phyloP scores from a whole-genome alignment of 2,329 filamentous ascomycete species.

The Diaporthe vaccinii region DNA sequence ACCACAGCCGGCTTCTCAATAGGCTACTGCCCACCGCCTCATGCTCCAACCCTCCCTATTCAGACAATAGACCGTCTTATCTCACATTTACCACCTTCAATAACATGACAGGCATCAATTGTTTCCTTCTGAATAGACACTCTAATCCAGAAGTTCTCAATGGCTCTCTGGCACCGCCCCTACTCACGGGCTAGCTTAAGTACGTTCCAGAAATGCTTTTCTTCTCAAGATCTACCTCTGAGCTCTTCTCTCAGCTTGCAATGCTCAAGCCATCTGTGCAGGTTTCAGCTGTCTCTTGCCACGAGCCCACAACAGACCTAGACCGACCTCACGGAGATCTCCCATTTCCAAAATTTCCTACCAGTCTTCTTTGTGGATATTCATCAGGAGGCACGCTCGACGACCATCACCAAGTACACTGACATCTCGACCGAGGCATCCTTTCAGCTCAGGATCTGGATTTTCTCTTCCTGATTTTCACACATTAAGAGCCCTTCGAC shows the following conservation, averaged over 20 bases:
- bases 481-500: conserved; percentile 48
- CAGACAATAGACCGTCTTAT: conserved; percentile 29
- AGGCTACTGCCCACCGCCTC: neutral
- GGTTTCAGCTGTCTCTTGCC: neutral
- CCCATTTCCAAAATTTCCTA: neutral
- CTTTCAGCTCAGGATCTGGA: too few species aligned
- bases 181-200: neutral
- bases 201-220: neutral
- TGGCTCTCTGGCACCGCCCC: conserved; percentile 9
- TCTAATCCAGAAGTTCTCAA: conserved; percentile 17
- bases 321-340: neutral
- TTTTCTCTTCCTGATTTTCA: neutral
- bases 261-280: neutral
- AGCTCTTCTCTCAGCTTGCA: neutral
- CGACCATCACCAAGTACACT: neutral
- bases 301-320: neutral
- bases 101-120: neutral
- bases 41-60: neutral
- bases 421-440: neutral
- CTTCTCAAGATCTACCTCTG: neutral
- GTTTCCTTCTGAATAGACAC: conserved; percentile 28
- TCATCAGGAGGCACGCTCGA: neutral
- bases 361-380: neutral
- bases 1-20: neutral
- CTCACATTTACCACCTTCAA: conserved; percentile 3